Evolutionary conservation across 495 filamentous ascomycete genomes (phyloP).

Genomic region (Diplogelasinospora grovesii): DNA sequence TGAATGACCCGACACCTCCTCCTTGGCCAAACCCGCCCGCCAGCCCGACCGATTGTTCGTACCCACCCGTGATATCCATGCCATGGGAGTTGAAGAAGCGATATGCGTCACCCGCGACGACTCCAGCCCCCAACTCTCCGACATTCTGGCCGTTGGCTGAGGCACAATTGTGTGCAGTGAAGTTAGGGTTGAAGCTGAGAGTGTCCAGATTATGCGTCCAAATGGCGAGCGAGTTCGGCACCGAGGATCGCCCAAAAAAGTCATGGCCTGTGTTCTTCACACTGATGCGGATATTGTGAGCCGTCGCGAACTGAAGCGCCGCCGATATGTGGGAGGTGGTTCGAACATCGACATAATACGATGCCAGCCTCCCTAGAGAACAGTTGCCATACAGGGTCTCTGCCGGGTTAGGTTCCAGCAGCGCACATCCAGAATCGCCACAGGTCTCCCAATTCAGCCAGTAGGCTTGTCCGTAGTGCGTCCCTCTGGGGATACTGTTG

Average conservation of each 20-base stretch:
- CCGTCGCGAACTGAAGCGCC: conserved; percentile 44
- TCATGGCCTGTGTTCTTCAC: conserved; percentile 54
- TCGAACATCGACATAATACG: too few relatives aligned
- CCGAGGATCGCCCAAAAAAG: conserved; percentile 43
- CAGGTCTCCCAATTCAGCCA: too few relatives aligned
- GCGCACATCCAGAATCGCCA: too few relatives aligned
- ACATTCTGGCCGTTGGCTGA: conserved; percentile 33
- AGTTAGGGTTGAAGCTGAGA: conserved; percentile 29
- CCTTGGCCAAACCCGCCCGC: conserved; percentile 47
- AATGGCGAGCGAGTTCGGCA: conserved; percentile 45
- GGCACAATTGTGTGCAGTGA: conserved; percentile 20
- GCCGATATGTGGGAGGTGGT: too few relatives aligned
- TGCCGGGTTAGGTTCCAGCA: too few relatives aligned
- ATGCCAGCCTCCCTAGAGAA: too few relatives aligned
- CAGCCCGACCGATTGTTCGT: conserved; percentile 31
- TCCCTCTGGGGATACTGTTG: too few relatives aligned
- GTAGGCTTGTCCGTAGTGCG: too few relatives aligned
- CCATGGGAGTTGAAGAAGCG: conserved; percentile 20
- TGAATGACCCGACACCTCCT: conserved; percentile 50
- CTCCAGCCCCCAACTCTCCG: conserved; percentile 49
- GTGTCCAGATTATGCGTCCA: conserved; percentile 54
- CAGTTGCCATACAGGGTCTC: too few relatives aligned
- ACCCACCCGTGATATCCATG: not conserved
- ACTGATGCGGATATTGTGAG: conserved; percentile 48
- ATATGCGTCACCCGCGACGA: conserved; percentile 42